Evolutionary conservation across 1,284 basidiomycete genomes (phyloP), one percentile per base, ranked within the genome.

Genomic region (Ganoderma meredithae): DNA sequence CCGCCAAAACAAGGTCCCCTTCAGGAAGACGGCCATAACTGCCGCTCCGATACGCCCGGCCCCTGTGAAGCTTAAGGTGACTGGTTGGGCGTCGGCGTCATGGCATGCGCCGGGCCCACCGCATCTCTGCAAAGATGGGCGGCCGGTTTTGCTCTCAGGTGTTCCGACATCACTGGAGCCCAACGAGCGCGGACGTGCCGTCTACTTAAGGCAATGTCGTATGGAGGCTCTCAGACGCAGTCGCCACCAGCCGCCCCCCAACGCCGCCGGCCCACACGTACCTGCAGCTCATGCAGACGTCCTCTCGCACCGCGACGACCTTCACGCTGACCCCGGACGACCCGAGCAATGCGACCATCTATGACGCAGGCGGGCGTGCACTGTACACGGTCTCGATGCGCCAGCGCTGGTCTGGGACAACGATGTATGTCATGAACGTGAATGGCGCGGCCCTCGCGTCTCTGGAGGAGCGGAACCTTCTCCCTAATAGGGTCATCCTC

Each of bases 311-410:
- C 19, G 31, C 53, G 19, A 55, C 58, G 53, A 74, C 69, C 31
- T 79, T 84, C 40, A 74, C 77, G 9, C 74, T 84, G 47, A 69
- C 78, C 36, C 79, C 76, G 3, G 83, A 85, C 73, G 82, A 84
- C 71, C 82, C 82, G 22, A 81, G 76, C 71, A 83, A 83, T 67
- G 81, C 81, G 31, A 79, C 76, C 27, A 79, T 85, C 72, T 72
- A 74, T 60, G 77, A 81, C 68, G 39, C 61, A 15, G 58, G 52
- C 27, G 80, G 79, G 39, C 74, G 78, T 66, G 69, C 76, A 17
- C 58, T 81, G 22, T 85, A 85, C 73, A 76, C 74, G 41, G 81
- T 83, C 47, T 66, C 71, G 41, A 81, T 82, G 2, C 77, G 81
- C 62, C 76, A 79, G 66, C 73, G 71, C 9, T 43, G 58, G 40